phyloP scores from a whole-genome alignment of 169 alveolate species.

The Plasmodium ovale region DNA sequence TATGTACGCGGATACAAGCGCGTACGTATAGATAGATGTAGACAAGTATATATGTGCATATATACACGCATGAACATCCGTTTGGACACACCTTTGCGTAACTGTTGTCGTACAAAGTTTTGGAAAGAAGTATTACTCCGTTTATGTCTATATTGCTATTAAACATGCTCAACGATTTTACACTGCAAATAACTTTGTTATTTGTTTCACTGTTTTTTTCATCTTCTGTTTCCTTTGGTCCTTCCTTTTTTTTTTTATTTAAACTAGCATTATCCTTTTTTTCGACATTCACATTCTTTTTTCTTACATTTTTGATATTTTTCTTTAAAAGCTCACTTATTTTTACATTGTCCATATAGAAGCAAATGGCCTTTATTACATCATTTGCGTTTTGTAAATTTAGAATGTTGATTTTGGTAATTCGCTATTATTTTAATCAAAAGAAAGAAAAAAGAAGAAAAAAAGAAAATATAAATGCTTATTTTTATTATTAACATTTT shows the following conservation, averaged over 20 bases:
- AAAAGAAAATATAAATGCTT: background rate
- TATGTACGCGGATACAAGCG: too few species aligned
- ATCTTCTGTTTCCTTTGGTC: conserved; percentile 1
- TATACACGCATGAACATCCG: background rate
- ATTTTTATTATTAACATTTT: background rate
- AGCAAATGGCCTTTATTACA: conserved; percentile 51
- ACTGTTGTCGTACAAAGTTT: conserved; percentile 51
- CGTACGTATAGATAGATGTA: background rate
- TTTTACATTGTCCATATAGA: conserved; percentile 63
- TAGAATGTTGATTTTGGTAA: conserved; percentile 37
- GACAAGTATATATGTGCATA: background rate
- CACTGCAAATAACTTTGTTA: conserved; percentile 30
- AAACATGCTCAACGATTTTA: conserved; percentile 48
- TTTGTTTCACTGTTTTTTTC: conserved; percentile 31
- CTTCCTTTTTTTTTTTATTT: conserved; percentile 14
- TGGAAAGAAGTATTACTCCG: conserved; percentile 48
- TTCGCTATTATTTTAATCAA: conserved; percentile 11
- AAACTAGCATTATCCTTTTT: conserved; percentile 18
- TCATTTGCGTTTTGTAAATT: conserved; percentile 64
- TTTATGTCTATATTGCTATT: conserved; percentile 54
- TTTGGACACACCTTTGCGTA: conserved; percentile 45
- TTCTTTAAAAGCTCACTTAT: conserved; percentile 63
- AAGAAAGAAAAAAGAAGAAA: background rate
- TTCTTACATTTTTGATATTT: conserved; percentile 53
- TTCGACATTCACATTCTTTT: conserved; percentile 3